These are phyloP conservation scores for Trametes cingulata DNA, from an alignment of 768 basidiomycete genomes.

Conservation along the genomic window DNA sequence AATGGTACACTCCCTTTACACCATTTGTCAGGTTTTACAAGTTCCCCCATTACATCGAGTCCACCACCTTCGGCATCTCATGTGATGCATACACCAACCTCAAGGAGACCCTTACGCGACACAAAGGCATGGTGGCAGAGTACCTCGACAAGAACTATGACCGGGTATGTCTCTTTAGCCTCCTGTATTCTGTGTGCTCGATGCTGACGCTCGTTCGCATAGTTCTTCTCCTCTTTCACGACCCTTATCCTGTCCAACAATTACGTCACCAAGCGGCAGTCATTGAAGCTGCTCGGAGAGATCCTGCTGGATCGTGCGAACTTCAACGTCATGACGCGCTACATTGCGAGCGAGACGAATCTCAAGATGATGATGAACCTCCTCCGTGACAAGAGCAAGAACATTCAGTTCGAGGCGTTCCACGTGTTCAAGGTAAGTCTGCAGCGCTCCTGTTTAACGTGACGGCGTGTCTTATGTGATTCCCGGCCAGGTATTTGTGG, in stretches of 20 bases:
- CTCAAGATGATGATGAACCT: conserved; percentile 99
- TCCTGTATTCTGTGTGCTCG: not conserved
- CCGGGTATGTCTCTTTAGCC: conserved; percentile 52
- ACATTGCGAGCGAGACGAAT: conserved; percentile 93
- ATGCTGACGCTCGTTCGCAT: not conserved
- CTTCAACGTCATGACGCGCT: conserved; percentile 97
- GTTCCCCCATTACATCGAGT: conserved; percentile 95
- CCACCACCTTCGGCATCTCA: conserved; percentile 96
- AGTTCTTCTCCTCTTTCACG: conserved; percentile 97
- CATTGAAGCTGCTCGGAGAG: conserved; percentile 95
- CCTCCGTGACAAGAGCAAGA: conserved; percentile 96
- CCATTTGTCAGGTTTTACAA: conserved; percentile 84
- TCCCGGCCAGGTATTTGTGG: conserved; percentile 84
- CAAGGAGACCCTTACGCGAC: conserved; percentile 95
- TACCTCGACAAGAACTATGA: conserved; percentile 98
- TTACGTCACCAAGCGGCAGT: conserved; percentile 99
- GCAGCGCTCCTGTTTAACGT: not conserved
- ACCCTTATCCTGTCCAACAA: conserved; percentile 90
- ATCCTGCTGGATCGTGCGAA: conserved; percentile 97
- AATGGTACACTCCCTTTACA: not conserved
- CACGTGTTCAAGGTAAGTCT: conserved; percentile 94
- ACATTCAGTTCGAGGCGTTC: conserved; percentile 99
- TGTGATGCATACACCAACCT: conserved; percentile 97
- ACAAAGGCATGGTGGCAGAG: conserved; percentile 97
- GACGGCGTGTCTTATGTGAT: not conserved